These are phyloP conservation scores for Melanomma pulvis-pyrius DNA, from an alignment of 495 filamentous ascomycete genomes.

Conservation along the genomic window DNA sequence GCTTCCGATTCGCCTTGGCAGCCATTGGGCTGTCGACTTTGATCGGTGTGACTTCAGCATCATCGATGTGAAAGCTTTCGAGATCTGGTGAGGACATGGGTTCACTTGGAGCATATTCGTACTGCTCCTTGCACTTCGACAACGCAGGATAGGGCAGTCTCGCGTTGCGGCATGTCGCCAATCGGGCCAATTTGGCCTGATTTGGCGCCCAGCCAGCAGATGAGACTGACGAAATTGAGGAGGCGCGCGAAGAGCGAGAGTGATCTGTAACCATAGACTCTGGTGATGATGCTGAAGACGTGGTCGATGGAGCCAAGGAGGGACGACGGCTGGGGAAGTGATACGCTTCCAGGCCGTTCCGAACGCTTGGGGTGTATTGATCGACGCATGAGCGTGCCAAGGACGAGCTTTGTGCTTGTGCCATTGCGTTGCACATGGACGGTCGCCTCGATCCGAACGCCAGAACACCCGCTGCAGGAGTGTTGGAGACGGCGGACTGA, in stretches of 20 bases:
- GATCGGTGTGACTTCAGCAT: conserved; percentile 29
- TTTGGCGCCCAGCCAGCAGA: conserved; percentile 66
- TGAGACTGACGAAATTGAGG: conserved; percentile 56
- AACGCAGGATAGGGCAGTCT: conserved; percentile 52
- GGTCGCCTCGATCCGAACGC: conserved; percentile 57
- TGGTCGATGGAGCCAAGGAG: conserved; percentile 71
- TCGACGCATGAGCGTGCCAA: conserved; percentile 63
- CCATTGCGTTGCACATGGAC: conserved; percentile 80
- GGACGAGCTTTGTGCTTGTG: conserved; percentile 67
- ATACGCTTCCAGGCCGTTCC: conserved; percentile 59
- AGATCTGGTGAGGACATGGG: conserved; percentile 39
- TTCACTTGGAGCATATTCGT: conserved; percentile 60
- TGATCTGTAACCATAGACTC: conserved; percentile 90
- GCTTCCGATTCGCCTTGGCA: conserved; percentile 59
- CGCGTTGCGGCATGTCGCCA: conserved; percentile 81
- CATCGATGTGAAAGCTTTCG: conserved; percentile 38
- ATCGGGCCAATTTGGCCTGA: conserved; percentile 70
- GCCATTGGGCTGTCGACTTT: conserved; percentile 37
- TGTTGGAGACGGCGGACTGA: conserved; percentile 70
- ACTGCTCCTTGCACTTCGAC: conserved; percentile 44
- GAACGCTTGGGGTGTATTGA: conserved; percentile 50
- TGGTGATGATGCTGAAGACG: conserved; percentile 78
- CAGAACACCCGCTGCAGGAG: conserved; percentile 87
- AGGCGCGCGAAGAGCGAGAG: conserved; percentile 57
- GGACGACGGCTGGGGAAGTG: conserved; percentile 52